phyloP scores from a whole-genome alignment of 345 rosid genomes.

The Firmiana major region DNA sequence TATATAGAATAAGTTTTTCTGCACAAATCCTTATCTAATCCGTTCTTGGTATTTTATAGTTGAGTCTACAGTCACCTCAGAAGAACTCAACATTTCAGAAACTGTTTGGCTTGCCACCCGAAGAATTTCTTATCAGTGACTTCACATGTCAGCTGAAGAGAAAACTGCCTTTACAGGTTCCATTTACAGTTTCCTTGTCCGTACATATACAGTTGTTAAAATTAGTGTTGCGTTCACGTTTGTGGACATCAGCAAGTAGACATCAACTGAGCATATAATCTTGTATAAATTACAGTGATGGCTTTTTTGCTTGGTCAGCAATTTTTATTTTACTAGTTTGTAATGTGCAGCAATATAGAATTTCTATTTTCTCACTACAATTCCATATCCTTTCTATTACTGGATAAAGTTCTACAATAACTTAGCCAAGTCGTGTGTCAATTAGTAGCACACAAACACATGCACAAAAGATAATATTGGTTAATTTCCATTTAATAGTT shows the following conservation, averaged over 20 bases:
- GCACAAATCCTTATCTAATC: constrained; percentile 9
- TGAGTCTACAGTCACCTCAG: constrained; percentile 76
- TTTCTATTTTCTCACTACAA: background rate
- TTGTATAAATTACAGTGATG: background rate
- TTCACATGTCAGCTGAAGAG: constrained; percentile 75
- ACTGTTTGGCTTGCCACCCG: constrained; percentile 79
- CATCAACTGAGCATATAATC: no score
- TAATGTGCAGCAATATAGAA: background rate
- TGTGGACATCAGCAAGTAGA: background rate
- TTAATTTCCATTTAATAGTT: background rate
- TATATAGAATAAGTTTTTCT: background rate
- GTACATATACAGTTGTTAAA: background rate
- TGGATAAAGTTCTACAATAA: background rate
- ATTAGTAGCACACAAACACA: background rate
- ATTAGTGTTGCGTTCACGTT: background rate
- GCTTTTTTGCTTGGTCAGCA: background rate
- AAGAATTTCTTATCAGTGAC: constrained; percentile 79
- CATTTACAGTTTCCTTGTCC: constrained; percentile 11
- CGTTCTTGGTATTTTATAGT: constrained; percentile 37
- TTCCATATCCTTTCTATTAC: background rate
- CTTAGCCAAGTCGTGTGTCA: background rate
- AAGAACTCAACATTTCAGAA: constrained; percentile 73
- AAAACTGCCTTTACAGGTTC: constrained; percentile 84
- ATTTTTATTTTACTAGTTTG: background rate
- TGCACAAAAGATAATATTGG: background rate